Base-by-base conservation (phyloP, 805 yeast genomes). In the Candida patagonica region DNA sequence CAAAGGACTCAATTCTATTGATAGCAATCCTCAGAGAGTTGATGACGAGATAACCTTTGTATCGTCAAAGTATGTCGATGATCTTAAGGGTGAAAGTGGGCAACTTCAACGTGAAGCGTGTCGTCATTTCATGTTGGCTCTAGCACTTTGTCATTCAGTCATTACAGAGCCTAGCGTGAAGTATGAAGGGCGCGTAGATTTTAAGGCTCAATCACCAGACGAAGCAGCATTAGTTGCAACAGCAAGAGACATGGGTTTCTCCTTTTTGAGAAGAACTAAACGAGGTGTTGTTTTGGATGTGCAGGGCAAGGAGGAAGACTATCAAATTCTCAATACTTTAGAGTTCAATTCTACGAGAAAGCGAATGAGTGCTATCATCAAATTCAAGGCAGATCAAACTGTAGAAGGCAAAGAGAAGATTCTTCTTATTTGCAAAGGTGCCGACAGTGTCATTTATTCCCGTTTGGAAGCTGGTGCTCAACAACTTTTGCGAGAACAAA, bases 161-260 rank as follows among this genome's bases (percentile, higher is more conserved):
- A 73, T 82, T 31, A 78, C 87, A 8, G 88, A 80, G 45, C 65
- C 63, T 35, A 55, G 56, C 4, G 48, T 52, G 19, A 57, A 55
- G 16, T 41, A 49, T 23, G 55, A 55, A 1, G 60, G 59, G 2
- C 58, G 64, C 20, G 56, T 74, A 32, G 74, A 70, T 24, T 80
- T 76, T 64, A 80, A 81, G 54, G 94, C 94, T 1, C 92, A 83
- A 56, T 78, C 87, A 4, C 94, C 94, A 0, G 94, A 83, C 61
- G 94, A 84, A 56, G 79, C 82, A 24, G 92, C 94, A 1, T 67
- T 83, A 40, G 94, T 83, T 10, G 68, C 83, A 1, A 81, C 77
- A 20, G 92, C 92, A 1, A 66, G 86, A 41, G 92, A 83, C 56
- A 52, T 81, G 42, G 94, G 94, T 10, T 69, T 80, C 48, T 76